A percentile compares a stretch with the other conserved stretches of the same genome.
Evolutionary conservation across 805 yeast species (phyloP).

Genomic region (Monosporozyma servazzii): DNA sequence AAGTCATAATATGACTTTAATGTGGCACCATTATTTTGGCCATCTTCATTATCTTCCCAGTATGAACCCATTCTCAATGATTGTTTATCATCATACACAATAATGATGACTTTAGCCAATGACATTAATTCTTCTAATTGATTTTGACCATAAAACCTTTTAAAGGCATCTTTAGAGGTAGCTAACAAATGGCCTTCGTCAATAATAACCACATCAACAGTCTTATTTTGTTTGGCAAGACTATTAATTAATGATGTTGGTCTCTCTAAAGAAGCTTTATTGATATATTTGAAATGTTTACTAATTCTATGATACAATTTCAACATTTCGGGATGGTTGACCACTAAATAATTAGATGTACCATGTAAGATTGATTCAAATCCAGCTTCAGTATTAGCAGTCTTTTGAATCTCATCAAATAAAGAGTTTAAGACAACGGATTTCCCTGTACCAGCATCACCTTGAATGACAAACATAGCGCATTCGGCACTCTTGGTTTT

Average conservation of each 20-base stretch:
- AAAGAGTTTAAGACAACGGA: constrained; percentile 36
- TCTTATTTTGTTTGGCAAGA: constrained; percentile 20
- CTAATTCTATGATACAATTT: constrained; percentile 36
- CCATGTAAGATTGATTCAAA: constrained; percentile 17
- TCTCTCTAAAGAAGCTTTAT: constrained; percentile 34
- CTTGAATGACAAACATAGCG: constrained; percentile 36
- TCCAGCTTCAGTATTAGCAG: constrained; percentile 12
- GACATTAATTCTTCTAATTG: constrained; percentile 35
- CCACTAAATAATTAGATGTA: constrained; percentile 34
- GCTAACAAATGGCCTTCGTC: constrained; percentile 41
- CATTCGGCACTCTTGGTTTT: constrained; percentile 15
- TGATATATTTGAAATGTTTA: constrained; percentile 30
- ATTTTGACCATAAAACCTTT: constrained; percentile 37
- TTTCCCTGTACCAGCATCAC: constrained; percentile 44
- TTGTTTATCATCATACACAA: constrained; percentile 40
- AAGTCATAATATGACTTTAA: constrained; percentile 17
- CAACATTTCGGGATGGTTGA: constrained; percentile 42
- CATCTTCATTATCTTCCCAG: constrained; percentile 29
- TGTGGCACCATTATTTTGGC: constrained; percentile 32
- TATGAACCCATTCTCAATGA: constrained; percentile 39
- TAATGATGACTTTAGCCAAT: constrained; percentile 32
- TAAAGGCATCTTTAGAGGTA: constrained; percentile 37
- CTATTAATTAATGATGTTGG: constrained; percentile 38
- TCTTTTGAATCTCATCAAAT: constrained; percentile 35
- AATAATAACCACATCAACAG: constrained; percentile 34